phyloP scores from a whole-genome alignment of 192 early-diverging fungal species.

The Gigaspora rosea region DNA sequence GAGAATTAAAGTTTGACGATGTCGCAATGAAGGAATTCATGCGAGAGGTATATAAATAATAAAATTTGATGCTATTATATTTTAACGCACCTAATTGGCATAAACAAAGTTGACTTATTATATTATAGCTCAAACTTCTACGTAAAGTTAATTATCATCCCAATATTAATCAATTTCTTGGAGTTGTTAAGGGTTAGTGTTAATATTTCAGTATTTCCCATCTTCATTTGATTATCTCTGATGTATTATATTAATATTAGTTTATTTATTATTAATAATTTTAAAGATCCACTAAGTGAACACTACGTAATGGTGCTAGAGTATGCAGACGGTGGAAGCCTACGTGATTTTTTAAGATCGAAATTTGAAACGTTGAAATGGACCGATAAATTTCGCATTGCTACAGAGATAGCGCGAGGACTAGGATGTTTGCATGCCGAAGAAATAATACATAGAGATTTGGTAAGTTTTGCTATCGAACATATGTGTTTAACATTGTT shows the following conservation, averaged over 20 bases:
- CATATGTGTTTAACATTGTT: background rate
- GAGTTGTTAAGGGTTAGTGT: background rate
- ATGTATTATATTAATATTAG: background rate
- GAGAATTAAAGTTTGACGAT: no score
- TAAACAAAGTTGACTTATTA: no score
- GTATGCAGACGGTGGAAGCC: conserved; percentile 12
- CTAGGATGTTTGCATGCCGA: background rate
- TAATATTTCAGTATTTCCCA: background rate
- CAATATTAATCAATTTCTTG: background rate
- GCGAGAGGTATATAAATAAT: no score
- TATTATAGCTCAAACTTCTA: no score
- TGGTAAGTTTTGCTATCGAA: conserved; percentile 1
- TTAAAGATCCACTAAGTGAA: background rate
- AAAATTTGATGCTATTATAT: no score
- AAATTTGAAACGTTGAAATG: background rate
- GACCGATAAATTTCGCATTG: background rate
- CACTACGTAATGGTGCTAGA: background rate
- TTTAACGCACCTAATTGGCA: no score
- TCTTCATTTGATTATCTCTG: background rate
- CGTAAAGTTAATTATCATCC: background rate
- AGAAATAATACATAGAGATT: conserved; percentile 16
- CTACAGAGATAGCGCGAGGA: conserved; percentile 3
- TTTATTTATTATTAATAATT: background rate
- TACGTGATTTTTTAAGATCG: conserved; percentile 9
- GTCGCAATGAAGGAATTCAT: no score